phyloP scores from a whole-genome alignment of 805 yeast species.

The Peterozyma xylosa region DNA sequence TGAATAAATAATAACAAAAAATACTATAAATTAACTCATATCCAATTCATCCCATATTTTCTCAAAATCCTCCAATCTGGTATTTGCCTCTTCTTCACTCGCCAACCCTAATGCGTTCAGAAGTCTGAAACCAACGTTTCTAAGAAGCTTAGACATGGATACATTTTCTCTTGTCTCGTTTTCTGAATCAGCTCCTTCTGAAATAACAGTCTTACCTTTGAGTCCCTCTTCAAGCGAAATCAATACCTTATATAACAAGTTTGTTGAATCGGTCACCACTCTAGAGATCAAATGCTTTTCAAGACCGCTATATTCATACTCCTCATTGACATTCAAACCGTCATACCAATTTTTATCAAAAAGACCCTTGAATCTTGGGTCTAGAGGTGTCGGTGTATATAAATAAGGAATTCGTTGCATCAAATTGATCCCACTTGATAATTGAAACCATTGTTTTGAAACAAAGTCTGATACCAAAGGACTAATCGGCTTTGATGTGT shows the following conservation, averaged over 20 bases:
- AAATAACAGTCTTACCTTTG: neutral
- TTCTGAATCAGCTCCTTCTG: neutral
- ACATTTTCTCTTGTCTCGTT: neutral
- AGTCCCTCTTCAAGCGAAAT: neutral
- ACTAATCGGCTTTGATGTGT: slow-evolving; percentile 33
- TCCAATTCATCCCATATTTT: slow-evolving; percentile 4
- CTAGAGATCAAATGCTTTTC: slow-evolving; percentile 29
- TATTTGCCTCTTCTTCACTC: neutral
- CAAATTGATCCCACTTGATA: slow-evolving; percentile 18
- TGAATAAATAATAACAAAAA: too few species aligned
- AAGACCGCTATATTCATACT: slow-evolving; percentile 29
- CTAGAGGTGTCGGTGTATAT: slow-evolving; percentile 37
- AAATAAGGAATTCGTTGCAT: slow-evolving; percentile 51
- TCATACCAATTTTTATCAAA: slow-evolving; percentile 31
- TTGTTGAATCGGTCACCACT: slow-evolving; percentile 18
- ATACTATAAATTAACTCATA: neutral
- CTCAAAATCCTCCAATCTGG: slow-evolving; percentile 1
- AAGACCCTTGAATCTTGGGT: slow-evolving; percentile 11
- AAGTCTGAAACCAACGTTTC: neutral
- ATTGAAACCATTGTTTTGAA: slow-evolving; percentile 36
- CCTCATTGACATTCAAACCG: slow-evolving; percentile 40
- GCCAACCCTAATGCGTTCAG: neutral
- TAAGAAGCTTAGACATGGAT: neutral
- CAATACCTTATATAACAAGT: neutral
- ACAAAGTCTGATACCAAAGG: slow-evolving; percentile 58